Evolutionary conservation across 495 filamentous ascomycete genomes (phyloP), one percentile per base, ranked within the genome.

Genomic region (Melanomma pulvis-pyrius): DNA sequence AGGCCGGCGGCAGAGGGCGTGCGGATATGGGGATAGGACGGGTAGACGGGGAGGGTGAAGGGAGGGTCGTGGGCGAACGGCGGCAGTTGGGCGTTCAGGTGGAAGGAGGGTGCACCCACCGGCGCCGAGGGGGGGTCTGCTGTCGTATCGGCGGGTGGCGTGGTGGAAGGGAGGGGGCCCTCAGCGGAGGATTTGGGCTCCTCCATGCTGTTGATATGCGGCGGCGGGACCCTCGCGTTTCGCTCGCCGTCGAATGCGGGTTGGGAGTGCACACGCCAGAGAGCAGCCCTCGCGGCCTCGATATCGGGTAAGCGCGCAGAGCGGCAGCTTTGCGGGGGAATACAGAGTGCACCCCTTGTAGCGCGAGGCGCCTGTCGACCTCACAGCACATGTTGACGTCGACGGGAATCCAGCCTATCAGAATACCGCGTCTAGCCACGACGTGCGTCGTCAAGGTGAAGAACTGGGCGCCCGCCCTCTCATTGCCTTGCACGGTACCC

Each of bases 1-100:
- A 75, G 60, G 22, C 72, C 74, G 39, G 70, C 63, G 36, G 61
- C 68, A 15, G 73, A 69, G 56, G 74, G 74, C 17, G 53, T 62
- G 24, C 70, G 70, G 44, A 72, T 69, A 41, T 72, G 70, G 22
- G 34, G 19, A 24, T 49, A 44, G 21, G 17, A 21, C 4, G 66
- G 57, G 24, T 61, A 41, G 47, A 63, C 21, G 19, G 70, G 66
- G 9, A 66, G 36, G 5, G 54, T 39, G 12, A 50, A 61, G 26
- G 59, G 30, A 1, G 68, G n/a, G 34, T 28, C 28, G 51, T 54
- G 24, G 19, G 28, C 47, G 7, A 56, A 29, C 1, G 54, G 25
- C 32, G 64, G 68, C 49, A 64, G 55, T 29, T 64, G 51, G 53
- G 68, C 58, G 60, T 67, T 71, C 36, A 63, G 56, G 48, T 53